Evolutionary conservation across 371 early-diverging fungal species (phyloP).

Genomic region (Mucor racemosus): DNA sequence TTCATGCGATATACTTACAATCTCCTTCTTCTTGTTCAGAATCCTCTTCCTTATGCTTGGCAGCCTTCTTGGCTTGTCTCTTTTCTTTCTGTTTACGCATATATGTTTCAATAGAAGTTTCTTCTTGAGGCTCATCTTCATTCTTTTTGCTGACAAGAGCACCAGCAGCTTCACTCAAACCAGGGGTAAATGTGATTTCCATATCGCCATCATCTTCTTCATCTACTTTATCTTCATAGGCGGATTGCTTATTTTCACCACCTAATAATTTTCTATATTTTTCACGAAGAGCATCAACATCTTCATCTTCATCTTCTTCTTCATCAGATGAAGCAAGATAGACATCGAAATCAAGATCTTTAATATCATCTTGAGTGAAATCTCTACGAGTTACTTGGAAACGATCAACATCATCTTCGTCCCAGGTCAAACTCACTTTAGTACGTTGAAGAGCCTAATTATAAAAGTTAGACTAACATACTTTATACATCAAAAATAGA

Average conservation of each 20-base stretch:
- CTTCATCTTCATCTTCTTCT: constrained; percentile 67
- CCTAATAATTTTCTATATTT: constrained; percentile 74
- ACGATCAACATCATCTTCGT: constrained; percentile 91
- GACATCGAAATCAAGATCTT: constrained; percentile 88
- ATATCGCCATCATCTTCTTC: constrained; percentile 76
- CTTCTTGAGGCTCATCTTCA: constrained; percentile 47
- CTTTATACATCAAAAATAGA: not conserved
- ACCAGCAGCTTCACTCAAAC: constrained; percentile 77
- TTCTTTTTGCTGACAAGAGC: constrained; percentile 52
- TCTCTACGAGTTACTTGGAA: constrained; percentile 77
- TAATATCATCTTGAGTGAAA: constrained; percentile 88
- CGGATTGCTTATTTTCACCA: constrained; percentile 30
- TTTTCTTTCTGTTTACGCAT: constrained; percentile 86
- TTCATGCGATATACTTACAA: constrained; percentile 26
- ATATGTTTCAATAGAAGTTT: constrained; percentile 77
- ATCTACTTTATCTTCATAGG: constrained; percentile 44
- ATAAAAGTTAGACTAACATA: not conserved
- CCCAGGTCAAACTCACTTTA: constrained; percentile 96
- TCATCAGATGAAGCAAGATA: constrained; percentile 85
- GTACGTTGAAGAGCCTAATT: constrained; percentile 88
- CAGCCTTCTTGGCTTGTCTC: constrained; percentile 65
- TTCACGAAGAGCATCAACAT: constrained; percentile 56
- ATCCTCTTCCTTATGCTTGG: constrained; percentile 38
- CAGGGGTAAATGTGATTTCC: constrained; percentile 97
- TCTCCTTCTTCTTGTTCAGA: constrained; percentile 41